Evolutionary conservation across 2,329 filamentous ascomycete species (phyloP).

Genomic region (Bipolaris oryzae): DNA sequence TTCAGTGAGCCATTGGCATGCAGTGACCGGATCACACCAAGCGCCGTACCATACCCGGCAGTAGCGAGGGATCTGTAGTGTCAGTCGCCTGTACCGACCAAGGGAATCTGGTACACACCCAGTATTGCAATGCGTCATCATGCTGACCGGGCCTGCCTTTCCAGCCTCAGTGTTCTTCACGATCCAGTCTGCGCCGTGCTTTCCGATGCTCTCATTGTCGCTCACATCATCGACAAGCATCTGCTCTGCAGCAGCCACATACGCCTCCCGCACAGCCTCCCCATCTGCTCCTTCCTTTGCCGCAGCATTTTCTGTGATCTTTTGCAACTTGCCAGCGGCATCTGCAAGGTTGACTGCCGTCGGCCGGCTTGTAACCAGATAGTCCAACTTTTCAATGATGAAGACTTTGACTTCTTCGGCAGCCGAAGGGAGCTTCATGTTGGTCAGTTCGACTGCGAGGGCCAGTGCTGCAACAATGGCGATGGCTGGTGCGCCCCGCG

Average conservation of each 20-base stretch:
- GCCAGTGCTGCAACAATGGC: slow-evolving; percentile 95
- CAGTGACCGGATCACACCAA: slow-evolving; percentile 90
- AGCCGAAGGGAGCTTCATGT: slow-evolving; percentile 57
- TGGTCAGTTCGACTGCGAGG: slow-evolving; percentile 81
- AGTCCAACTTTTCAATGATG: slow-evolving; percentile 79
- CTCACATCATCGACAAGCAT: slow-evolving; percentile 86
- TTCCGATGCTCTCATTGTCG: slow-evolving; percentile 86
- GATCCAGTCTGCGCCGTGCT: slow-evolving; percentile 84
- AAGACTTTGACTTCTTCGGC: slow-evolving; percentile 69
- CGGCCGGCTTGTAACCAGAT: slow-evolving; percentile 85
- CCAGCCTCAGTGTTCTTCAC: slow-evolving; percentile 61
- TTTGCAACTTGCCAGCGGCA: slow-evolving; percentile 80
- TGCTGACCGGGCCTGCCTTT: slow-evolving; percentile 67
- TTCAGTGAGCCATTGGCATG: slow-evolving; percentile 68
- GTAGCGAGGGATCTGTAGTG: slow-evolving; percentile 79
- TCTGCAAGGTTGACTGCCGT: slow-evolving; percentile 95
- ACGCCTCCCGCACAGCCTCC: slow-evolving; percentile 67
- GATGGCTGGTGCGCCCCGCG: slow-evolving; percentile 84
- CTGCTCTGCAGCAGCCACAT: slow-evolving; percentile 79
- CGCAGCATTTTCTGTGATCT: slow-evolving; percentile 61
- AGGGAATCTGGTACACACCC: slow-evolving; percentile 60
- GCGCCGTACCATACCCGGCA: slow-evolving; percentile 93
- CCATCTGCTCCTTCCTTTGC: slow-evolving; percentile 53
- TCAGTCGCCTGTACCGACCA: slow-evolving; percentile 23
- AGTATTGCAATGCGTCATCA: slow-evolving; percentile 97